Evolutionary conservation across 2,329 filamentous ascomycete species (phyloP).

Genomic region (Penicillium hordei): DNA sequence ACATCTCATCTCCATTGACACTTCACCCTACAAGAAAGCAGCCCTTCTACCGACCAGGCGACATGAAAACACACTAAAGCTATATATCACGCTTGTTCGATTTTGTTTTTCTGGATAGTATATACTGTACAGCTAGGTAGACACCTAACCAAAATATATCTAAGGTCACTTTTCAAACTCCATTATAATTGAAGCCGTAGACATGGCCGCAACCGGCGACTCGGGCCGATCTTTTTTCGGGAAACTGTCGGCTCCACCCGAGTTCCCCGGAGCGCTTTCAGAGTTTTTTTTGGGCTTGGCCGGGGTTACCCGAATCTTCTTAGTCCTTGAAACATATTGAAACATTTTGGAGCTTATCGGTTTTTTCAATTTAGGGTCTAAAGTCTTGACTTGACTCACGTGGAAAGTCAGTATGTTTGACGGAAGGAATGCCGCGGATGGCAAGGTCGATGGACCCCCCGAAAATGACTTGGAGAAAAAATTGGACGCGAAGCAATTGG

Average conservation of each 20-base stretch:
- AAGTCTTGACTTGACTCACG: background rate
- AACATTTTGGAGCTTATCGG: background rate
- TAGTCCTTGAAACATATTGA: background rate
- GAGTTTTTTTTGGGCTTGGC: constrained; percentile 3
- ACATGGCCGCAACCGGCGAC: background rate
- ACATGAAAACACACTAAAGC: background rate
- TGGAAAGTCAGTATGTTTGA: constrained; percentile 17
- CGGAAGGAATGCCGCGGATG: constrained; percentile 17
- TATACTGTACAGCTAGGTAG: background rate
- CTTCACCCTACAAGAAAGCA: background rate
- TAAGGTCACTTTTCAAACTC: background rate
- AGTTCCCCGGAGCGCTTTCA: constrained; percentile 9
- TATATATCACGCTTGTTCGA: background rate
- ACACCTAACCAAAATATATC: too few species aligned
- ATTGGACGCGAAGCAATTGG: constrained; percentile 22
- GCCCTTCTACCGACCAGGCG: background rate
- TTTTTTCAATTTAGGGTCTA: background rate
- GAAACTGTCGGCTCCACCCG: constrained; percentile 6
- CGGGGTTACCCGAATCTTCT: background rate
- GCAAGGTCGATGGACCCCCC: constrained; percentile 13
- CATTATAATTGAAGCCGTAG: background rate
- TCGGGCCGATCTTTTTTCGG: constrained; percentile 6
- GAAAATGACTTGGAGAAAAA: constrained; percentile 20
- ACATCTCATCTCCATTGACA: background rate
- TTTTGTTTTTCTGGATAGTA: background rate